Percentiles rank a stretch among this genome's conserved stretches.
These are phyloP conservation scores for Colletotrichum euphorbiae DNA, from an alignment of 2,329 filamentous ascomycete species.

Conservation along the genomic window DNA sequence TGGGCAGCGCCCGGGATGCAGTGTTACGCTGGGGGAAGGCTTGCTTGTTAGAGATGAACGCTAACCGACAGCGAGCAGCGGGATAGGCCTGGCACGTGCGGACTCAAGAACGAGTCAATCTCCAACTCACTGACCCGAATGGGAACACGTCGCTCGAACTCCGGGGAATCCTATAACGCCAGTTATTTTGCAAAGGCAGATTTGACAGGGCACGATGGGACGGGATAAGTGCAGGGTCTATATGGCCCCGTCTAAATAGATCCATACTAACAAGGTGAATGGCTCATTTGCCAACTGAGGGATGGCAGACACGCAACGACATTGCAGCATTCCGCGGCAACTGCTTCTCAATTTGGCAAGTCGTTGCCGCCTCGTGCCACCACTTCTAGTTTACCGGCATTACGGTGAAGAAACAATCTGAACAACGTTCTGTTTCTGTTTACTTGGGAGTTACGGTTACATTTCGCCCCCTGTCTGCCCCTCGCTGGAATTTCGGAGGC, in stretches of 20 bases:
- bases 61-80: conserved; percentile 10
- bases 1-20: conserved; percentile 20
- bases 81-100: conserved; percentile 23
- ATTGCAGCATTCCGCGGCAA: conserved; percentile 33
- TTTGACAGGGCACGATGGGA: conserved; percentile 38
- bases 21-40: conserved; percentile 29
- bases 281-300: conserved; percentile 27
- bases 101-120: conserved; percentile 20
- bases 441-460: neutral
- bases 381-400: neutral
- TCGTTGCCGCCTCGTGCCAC: conserved; percentile 17
- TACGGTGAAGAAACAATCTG: neutral
- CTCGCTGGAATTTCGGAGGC: neutral
- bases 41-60: conserved; percentile 22
- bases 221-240: conserved; percentile 19
- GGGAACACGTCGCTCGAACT: conserved; percentile 7
- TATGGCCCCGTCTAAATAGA: conserved; percentile 11
- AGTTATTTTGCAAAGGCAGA: conserved; percentile 21
- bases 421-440: neutral
- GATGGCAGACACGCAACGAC: conserved; percentile 22
- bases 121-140: neutral
- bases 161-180: neutral
- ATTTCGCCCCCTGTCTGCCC: conserved; percentile 5
- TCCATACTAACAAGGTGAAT: conserved; percentile 14
- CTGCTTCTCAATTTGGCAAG: neutral